A percentile compares a stretch with the other conserved stretches of the same genome.
phyloP scores from a whole-genome alignment of 2,329 filamentous ascomycete species.

The Trichophyton schoenleinii region DNA sequence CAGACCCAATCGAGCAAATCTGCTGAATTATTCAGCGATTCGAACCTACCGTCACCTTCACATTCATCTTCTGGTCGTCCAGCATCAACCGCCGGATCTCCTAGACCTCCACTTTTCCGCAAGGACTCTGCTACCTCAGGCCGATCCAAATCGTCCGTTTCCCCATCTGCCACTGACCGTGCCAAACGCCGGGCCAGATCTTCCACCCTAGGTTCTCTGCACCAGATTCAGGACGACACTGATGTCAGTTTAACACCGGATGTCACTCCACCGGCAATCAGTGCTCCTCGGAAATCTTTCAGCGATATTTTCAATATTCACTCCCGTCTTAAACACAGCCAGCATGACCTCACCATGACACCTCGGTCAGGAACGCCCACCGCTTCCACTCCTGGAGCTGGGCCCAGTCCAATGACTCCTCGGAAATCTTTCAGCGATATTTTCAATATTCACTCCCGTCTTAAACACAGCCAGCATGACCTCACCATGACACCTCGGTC shows the following conservation, averaged over 20 bases:
- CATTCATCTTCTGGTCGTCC: constrained; percentile 41
- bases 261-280: constrained; percentile 50
- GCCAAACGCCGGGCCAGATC: constrained; percentile 60
- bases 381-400: constrained; percentile 22
- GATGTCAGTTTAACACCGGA: neutral
- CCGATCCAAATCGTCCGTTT: constrained; percentile 51
- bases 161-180: constrained; percentile 41
- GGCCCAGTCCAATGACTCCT: constrained; percentile 43
- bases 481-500: constrained; percentile 39
- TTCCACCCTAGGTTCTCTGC: constrained; percentile 76
- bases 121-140: constrained; percentile 52
- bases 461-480: constrained; percentile 66
- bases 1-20: constrained; percentile 11
- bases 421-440: constrained; percentile 88
- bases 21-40: constrained; percentile 21
- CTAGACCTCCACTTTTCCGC: constrained; percentile 38
- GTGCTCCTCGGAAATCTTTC: constrained; percentile 77
- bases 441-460: constrained; percentile 59
- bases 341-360: constrained; percentile 43
- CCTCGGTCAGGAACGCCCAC: constrained; percentile 47
- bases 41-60: constrained; percentile 36
- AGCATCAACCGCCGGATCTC: constrained; percentile 35
- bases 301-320: constrained; percentile 71
- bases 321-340: constrained; percentile 66
- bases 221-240: constrained; percentile 58